Conservation (phyloP, 768 basidiomycete species). For the Pulveroboletus sp. region DNA sequence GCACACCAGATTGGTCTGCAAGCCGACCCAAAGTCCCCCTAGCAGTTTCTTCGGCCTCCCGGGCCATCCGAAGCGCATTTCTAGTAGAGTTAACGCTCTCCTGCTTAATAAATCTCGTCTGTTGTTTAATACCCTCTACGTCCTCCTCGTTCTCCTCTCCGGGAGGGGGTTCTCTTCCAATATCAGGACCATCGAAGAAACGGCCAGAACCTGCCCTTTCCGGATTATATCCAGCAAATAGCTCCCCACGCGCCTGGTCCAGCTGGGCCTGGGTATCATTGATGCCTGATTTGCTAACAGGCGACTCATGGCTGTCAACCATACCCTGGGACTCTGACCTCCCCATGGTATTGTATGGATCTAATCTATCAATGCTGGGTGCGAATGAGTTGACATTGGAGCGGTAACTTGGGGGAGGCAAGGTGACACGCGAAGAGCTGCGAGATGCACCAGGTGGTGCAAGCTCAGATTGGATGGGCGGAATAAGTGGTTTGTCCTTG, state of each 20-base stretch:
- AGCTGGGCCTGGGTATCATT: slow-evolving; percentile 40
- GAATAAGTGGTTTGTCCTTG: slow-evolving; percentile 61
- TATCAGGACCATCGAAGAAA: slow-evolving; percentile 61
- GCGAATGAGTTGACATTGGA: slow-evolving; percentile 61
- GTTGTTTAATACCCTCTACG: slow-evolving; percentile 91
- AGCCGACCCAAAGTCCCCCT: slow-evolving; percentile 76
- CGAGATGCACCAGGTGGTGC: slow-evolving; percentile 25
- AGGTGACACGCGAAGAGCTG: slow-evolving; percentile 30
- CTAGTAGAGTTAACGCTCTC: slow-evolving; percentile 85
- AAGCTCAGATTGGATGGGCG: slow-evolving; percentile 49
- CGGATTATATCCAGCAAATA: slow-evolving; percentile 72
- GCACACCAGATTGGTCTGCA: slow-evolving; percentile 88
- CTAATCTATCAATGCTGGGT: slow-evolving; percentile 59
- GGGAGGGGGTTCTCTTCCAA: slow-evolving; percentile 43
- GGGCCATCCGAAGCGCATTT: slow-evolving; percentile 88
- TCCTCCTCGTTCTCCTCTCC: slow-evolving; percentile 83
- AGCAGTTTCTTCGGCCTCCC: slow-evolving; percentile 96
- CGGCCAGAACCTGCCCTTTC: slow-evolving; percentile 54
- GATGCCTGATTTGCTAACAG: slow-evolving; percentile 3
- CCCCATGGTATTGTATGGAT: slow-evolving; percentile 41
- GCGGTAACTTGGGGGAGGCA: slow-evolving; percentile 40
- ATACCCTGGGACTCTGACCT: slow-evolving; percentile 24
- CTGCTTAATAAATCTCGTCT: slow-evolving; percentile 85
- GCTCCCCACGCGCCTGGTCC: slow-evolving; percentile 63
- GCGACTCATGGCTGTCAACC: slow-evolving; percentile 23